A percentile compares a stretch with the other conserved stretches of the same genome.
Conservation (phyloP, 768 basidiomycete species). For the Cystobasidium ongulense region DNA sequence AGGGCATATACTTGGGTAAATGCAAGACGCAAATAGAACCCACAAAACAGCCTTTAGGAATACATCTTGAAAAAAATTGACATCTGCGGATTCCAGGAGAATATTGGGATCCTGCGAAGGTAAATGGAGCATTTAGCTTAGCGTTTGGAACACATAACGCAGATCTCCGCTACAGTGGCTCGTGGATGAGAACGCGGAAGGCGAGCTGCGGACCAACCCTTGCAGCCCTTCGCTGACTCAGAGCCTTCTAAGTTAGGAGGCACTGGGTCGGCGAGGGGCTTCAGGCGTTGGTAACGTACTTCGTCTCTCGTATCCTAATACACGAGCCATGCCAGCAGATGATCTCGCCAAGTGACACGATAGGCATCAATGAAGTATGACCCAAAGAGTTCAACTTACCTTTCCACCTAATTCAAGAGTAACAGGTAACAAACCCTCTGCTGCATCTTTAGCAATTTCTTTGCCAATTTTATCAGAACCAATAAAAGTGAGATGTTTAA, state of each 20-base stretch:
- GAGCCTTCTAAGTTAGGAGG: no score
- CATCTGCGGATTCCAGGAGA: conserved; percentile 73
- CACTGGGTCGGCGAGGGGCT: no score
- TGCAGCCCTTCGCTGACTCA: no score
- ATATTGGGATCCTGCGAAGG: conserved; percentile 85
- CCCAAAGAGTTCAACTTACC: neutral
- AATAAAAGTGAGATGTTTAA: conserved; percentile 84
- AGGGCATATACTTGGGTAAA: neutral
- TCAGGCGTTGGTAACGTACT: no score
- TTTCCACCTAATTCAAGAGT: conserved; percentile 73
- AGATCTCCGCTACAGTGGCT: no score
- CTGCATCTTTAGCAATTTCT: conserved; percentile 73
- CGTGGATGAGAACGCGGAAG: no score
- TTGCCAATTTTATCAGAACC: conserved; percentile 42
- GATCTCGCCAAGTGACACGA: no score
- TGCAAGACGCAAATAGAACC: conserved; percentile 43
- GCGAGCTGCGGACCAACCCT: no score
- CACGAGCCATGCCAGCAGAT: no score
- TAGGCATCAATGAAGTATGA: neutral
- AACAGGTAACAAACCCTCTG: conserved; percentile 78
- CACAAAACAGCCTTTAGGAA: conserved; percentile 91
- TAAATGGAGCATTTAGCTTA: neutral
- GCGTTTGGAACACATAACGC: no score
- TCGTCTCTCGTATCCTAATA: no score
- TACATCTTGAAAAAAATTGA: conserved; percentile 66